Evolutionary conservation across 2,329 filamentous ascomycete genomes (phyloP).

Genomic region (Monosporascus sp.): DNA sequence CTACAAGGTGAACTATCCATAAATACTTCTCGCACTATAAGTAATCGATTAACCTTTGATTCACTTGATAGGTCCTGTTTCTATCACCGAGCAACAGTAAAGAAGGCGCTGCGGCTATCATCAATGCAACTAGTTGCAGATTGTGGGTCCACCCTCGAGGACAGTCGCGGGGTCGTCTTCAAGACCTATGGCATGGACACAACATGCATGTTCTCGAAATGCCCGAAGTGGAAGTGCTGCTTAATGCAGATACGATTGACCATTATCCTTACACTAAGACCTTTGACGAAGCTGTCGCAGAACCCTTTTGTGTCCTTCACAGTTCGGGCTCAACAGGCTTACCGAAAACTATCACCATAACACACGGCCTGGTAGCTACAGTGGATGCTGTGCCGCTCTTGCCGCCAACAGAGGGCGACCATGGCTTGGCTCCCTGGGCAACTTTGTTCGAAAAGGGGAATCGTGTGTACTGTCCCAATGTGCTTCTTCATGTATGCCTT

Average conservation of each 20-base stretch:
- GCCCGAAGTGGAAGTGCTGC: constrained; percentile 23
- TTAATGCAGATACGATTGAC: constrained; percentile 9
- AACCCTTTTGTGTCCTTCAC: constrained; percentile 33
- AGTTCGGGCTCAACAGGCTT: constrained; percentile 38
- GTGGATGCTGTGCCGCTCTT: constrained; percentile 33
- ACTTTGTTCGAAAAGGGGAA: constrained; percentile 23
- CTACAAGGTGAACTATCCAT: constrained; percentile 8
- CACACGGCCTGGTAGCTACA: constrained; percentile 27
- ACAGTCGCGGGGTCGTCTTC: background rate
- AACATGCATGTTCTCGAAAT: constrained; percentile 23
- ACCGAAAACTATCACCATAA: constrained; percentile 33
- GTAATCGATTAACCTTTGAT: no score
- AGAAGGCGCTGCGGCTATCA: no score
- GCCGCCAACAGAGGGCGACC: constrained; percentile 25
- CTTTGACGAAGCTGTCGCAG: constrained; percentile 26
- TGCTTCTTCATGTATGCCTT: constrained; percentile 21
- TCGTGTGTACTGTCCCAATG: constrained; percentile 31
- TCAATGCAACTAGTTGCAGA: no score
- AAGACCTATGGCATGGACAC: constrained; percentile 15
- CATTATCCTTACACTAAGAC: constrained; percentile 26
- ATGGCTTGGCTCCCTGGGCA: constrained; percentile 22
- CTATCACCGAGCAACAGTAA: no score
- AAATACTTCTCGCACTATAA: no score
- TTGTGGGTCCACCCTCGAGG: no score
- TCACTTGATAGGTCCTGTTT: constrained; percentile 15